Conservation (phyloP, 1,284 basidiomycete species). For the Bondarzewia mesenterica region DNA sequence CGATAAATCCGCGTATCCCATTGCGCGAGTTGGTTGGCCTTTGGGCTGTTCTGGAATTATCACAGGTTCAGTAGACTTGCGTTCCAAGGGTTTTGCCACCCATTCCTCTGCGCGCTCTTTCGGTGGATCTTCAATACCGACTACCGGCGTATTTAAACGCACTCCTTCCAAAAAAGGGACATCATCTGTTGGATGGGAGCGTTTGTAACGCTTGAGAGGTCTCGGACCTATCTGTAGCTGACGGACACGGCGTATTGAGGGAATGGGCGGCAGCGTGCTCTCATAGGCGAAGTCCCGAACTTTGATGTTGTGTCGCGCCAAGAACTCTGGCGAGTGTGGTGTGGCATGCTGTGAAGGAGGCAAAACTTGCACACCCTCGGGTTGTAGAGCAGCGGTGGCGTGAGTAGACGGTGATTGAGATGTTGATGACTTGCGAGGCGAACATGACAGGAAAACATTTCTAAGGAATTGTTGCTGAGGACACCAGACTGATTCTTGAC, state of each 20-base stretch:
- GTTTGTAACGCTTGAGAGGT: constrained; percentile 29
- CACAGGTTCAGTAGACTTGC: constrained; percentile 25
- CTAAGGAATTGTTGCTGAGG: background rate
- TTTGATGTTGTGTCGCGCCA: constrained; percentile 47
- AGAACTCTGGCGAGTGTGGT: constrained; percentile 3
- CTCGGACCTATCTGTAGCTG: constrained; percentile 37
- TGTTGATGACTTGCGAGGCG: background rate
- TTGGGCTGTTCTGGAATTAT: constrained; percentile 5
- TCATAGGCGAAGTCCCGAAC: constrained; percentile 69
- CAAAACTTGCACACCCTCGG: background rate
- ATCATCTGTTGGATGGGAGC: constrained; percentile 18
- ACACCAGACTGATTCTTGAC: background rate
- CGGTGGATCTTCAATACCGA: background rate
- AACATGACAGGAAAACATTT: background rate
- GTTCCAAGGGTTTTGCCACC: constrained; percentile 29
- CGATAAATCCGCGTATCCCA: constrained; percentile 9
- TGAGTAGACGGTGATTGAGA: background rate
- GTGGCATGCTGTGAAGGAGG: background rate
- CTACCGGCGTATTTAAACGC: background rate
- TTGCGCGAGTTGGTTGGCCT: constrained; percentile 4
- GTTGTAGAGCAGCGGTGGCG: background rate
- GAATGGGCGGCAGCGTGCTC: constrained; percentile 51
- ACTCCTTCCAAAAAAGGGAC: constrained; percentile 11
- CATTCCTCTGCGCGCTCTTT: too few species aligned
- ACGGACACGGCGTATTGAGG: constrained; percentile 33